Conservation (phyloP, 2,329 filamentous ascomycete species). For the Paraphaeosphaeria minitans region DNA sequence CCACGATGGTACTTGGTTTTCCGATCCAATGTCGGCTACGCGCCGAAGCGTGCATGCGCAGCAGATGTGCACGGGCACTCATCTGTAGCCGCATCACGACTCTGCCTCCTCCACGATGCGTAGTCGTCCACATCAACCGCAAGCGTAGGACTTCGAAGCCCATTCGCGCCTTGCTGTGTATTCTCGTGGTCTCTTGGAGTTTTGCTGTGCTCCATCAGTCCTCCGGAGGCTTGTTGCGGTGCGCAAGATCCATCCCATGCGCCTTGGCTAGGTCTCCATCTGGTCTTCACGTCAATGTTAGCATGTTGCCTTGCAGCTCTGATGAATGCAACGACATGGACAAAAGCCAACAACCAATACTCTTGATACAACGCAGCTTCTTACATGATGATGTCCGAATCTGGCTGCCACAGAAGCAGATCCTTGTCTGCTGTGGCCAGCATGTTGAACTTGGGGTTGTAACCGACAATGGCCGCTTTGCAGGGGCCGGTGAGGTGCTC, state of each 20-base stretch:
- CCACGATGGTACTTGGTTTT: too few relatives aligned
- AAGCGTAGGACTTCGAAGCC: too few relatives aligned
- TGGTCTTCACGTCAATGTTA: constrained; percentile 7
- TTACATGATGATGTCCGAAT: constrained; percentile 49
- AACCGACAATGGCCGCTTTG: constrained; percentile 75
- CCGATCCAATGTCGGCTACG: too few relatives aligned
- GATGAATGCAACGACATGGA: background rate
- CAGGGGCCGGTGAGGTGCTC: constrained; percentile 66
- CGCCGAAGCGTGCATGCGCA: too few relatives aligned
- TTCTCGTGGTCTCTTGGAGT: background rate
- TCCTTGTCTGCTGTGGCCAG: constrained; percentile 89
- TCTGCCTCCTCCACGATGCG: too few relatives aligned
- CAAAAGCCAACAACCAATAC: background rate
- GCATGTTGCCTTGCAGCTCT: background rate
- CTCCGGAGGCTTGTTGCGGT: background rate
- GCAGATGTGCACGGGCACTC: too few relatives aligned
- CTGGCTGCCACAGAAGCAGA: constrained; percentile 55
- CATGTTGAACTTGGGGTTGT: constrained; percentile 91
- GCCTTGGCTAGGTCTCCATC: constrained; percentile 6
- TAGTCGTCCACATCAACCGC: too few relatives aligned
- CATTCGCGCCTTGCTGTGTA: too few relatives aligned
- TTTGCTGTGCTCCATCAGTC: background rate
- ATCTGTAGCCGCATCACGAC: too few relatives aligned
- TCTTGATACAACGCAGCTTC: constrained; percentile 3
- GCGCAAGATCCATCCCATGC: constrained; percentile 1